Conservation (phyloP, 495 filamentous ascomycete genomes). For the Cercophora scortea region DNA sequence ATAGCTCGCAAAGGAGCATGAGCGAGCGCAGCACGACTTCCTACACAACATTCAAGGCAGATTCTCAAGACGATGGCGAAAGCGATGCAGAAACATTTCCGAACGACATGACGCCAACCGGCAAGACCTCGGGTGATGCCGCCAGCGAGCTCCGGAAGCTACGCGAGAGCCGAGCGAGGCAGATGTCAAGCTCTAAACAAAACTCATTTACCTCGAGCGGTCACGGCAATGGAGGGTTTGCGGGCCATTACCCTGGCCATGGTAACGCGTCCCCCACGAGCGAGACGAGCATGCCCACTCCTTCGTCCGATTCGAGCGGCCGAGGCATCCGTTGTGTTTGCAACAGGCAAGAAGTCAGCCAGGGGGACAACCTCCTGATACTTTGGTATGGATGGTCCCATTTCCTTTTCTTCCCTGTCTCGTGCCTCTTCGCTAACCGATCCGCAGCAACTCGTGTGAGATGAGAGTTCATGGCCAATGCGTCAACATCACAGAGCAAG, state of each 20-base stretch:
- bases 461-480: constrained; percentile 80
- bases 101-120: constrained; percentile 27
- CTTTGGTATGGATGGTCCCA: constrained; percentile 55
- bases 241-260: constrained; percentile 12
- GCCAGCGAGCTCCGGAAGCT: constrained; percentile 65
- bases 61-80: constrained; percentile 27
- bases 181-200: constrained; percentile 28
- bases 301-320: constrained; percentile 48
- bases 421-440: not conserved
- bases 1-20: constrained; percentile 42
- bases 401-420: constrained; percentile 2
- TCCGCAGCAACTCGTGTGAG: constrained; percentile 68
- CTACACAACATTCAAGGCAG: constrained; percentile 24
- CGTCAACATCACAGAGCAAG: constrained; percentile 58
- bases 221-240: constrained; percentile 8
- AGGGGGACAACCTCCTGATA: constrained; percentile 66
- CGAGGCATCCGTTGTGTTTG: constrained; percentile 67
- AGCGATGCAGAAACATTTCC: constrained; percentile 50
- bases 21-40: constrained; percentile 37
- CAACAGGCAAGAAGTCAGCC: constrained; percentile 35
- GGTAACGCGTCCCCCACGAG: constrained; percentile 53
- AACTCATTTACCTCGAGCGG: constrained; percentile 7
- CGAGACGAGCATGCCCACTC: constrained; percentile 59
- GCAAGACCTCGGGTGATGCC: constrained; percentile 31
- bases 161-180: constrained; percentile 54